These are phyloP conservation scores for Gossypium gossypioides DNA, from an alignment of 441 rosid species.

Conservation along the genomic window DNA sequence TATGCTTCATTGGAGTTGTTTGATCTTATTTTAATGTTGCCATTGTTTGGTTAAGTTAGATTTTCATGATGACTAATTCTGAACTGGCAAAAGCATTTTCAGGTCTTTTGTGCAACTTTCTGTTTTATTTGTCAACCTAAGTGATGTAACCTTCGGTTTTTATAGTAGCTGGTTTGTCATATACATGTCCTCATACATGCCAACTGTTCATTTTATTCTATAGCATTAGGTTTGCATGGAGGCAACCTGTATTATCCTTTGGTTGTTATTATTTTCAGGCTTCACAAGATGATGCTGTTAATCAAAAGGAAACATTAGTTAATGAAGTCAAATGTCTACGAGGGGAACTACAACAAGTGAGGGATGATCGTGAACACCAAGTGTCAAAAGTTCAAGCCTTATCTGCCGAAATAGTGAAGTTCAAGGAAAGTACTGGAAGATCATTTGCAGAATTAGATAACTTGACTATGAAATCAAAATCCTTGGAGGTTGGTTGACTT, in stretches of 20 bases:
- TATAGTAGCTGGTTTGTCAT: neutral
- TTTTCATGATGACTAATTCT: neutral
- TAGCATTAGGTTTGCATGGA: neutral
- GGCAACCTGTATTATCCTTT: neutral
- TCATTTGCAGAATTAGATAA: conserved; percentile 57
- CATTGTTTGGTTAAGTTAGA: neutral
- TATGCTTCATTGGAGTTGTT: neutral
- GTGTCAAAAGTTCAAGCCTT: conserved; percentile 45
- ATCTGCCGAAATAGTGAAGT: conserved; percentile 46
- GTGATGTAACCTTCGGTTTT: neutral
- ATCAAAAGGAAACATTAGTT: conserved; percentile 52
- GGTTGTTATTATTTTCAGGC: conserved; percentile 26
- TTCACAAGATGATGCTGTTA: conserved; percentile 67
- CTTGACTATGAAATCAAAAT: conserved; percentile 49
- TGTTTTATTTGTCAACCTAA: neutral
- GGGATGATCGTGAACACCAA: conserved; percentile 84
- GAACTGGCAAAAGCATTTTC: neutral
- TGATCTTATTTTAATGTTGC: neutral
- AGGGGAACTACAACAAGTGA: conserved; percentile 68
- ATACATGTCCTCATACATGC: neutral
- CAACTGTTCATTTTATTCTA: neutral
- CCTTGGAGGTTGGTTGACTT: conserved; percentile 59
- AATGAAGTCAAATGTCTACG: conserved; percentile 65
- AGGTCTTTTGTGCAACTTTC: neutral
- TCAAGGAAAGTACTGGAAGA: conserved; percentile 68